These are phyloP conservation scores for Umbelopsis isabellina DNA, from an alignment of 192 early-diverging fungal genomes.

Conservation along the genomic window DNA sequence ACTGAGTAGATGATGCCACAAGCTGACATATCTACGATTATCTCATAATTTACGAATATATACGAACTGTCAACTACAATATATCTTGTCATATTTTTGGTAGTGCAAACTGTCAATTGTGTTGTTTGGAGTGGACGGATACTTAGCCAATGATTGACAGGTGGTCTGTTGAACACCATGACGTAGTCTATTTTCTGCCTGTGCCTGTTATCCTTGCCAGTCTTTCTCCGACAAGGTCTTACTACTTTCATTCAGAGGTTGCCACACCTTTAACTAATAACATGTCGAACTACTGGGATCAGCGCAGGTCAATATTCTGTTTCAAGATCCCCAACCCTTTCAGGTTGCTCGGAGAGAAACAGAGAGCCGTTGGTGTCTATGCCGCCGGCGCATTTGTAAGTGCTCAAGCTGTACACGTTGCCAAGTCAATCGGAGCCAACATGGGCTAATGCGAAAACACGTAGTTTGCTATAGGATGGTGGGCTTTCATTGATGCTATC, in stretches of 20 bases:
- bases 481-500: slow-evolving; percentile 64
- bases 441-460: neutral
- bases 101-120: no score
- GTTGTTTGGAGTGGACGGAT: no score
- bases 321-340: slow-evolving; percentile 19
- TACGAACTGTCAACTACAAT: no score
- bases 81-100: no score
- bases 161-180: no score
- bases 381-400: slow-evolving; percentile 17
- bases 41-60: no score
- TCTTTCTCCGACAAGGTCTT: slow-evolving; percentile 11
- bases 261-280: neutral
- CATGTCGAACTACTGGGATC: slow-evolving; percentile 8
- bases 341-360: slow-evolving; percentile 14
- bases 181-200: no score
- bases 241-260: neutral
- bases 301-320: slow-evolving; percentile 15
- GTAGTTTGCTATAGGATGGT: slow-evolving; percentile 65
- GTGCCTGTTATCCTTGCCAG: no score
- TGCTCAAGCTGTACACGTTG: neutral
- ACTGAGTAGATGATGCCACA: no score
- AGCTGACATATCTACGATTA: no score
- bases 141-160: no score
- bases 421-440: neutral
- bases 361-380: slow-evolving; percentile 9